Evolutionary conservation across 345 rosid genomes (phyloP), one percentile per base, ranked within the genome.

Genomic region (Sisymbrium irio): DNA sequence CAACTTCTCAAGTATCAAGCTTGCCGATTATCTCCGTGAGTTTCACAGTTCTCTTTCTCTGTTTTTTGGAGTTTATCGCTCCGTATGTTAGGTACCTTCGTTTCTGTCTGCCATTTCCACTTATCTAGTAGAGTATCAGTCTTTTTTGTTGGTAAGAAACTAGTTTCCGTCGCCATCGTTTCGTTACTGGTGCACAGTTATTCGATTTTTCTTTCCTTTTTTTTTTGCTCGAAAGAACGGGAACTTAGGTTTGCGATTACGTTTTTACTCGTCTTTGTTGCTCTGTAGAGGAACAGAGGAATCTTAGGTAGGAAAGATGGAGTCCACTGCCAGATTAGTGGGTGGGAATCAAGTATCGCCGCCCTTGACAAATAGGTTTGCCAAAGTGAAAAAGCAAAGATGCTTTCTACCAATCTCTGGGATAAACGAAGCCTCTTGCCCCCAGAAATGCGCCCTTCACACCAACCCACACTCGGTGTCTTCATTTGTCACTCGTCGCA

Each of bases 321-420:
- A 69, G 20, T 72, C 83, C 46, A 75, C 81, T 40, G 49, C 20
- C 54, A 82, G 80, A 67, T 37, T 75, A 78, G 69, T 83, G 9
- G 65, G 80, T 54, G 79, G 82, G 35, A 55, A 73, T 40, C 58
- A 71, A 62, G 58, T 82, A 32, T 76, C 69, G 42, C 30, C 53
- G 55, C 88, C 86, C 46, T 58, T 86, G 67, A 46, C 55, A 47
- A 49, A 69, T 63, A 80, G 82, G 30, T 69, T 70, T 63, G 69
- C 71, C 49, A 33, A 67, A 61, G 44, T 53, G 8, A 69, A 41
- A 1, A 76, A 72, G 50, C 19, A 57, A 50, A 66, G 22, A 2
- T 65, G 72, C 50, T 77, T 44, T 6, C 33, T 20, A 40, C 83
- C 79, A 27, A 25, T 68, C 27, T 27, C n/a, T 47, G 63, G 65